phyloP scores from a whole-genome alignment of 1,139 yeast genomes.

The Debaryomycetaceae sp. region DNA sequence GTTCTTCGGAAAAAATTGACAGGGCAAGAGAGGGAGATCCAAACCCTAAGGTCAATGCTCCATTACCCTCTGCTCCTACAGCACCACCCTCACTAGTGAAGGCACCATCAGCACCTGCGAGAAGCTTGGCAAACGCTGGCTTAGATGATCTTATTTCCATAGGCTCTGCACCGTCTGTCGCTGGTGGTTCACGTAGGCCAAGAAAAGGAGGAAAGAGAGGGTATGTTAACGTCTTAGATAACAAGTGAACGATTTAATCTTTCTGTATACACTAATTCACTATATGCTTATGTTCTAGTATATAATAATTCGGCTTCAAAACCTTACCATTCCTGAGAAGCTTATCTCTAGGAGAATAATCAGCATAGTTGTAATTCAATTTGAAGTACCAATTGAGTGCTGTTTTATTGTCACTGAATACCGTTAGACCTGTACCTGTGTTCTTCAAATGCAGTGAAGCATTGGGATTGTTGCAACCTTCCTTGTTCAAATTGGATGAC shows the following conservation, averaged over 20 bases:
- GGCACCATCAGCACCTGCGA: conserved; percentile 6
- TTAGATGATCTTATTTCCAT: conserved; percentile 66
- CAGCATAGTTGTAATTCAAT: conserved; percentile 35
- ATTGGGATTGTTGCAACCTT: not conserved
- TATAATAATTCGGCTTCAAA: conserved; percentile 41
- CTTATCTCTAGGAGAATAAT: conserved; percentile 44
- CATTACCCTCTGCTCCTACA: not conserved
- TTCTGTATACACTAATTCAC: not conserved
- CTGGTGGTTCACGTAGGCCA: conserved; percentile 46
- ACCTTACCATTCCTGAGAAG: conserved; percentile 34
- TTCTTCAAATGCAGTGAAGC: conserved; percentile 10
- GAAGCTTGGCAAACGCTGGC: conserved; percentile 45
- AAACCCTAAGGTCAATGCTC: not conserved
- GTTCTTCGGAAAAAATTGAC: not conserved
- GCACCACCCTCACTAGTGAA: not conserved
- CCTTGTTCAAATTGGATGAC: conserved; percentile 13
- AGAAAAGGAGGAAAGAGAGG: conserved; percentile 71
- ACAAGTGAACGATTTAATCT: conserved; percentile 8
- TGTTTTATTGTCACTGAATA: conserved; percentile 42
- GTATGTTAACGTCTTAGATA: conserved; percentile 73
- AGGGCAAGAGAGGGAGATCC: not conserved
- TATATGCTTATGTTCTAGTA: conserved; percentile 5
- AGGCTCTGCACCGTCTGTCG: conserved; percentile 34
- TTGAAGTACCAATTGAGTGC: conserved; percentile 44
- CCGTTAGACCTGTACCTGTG: conserved; percentile 44